phyloP scores from a whole-genome alignment of 441 rosid genomes.

The Sinapis alba region DNA sequence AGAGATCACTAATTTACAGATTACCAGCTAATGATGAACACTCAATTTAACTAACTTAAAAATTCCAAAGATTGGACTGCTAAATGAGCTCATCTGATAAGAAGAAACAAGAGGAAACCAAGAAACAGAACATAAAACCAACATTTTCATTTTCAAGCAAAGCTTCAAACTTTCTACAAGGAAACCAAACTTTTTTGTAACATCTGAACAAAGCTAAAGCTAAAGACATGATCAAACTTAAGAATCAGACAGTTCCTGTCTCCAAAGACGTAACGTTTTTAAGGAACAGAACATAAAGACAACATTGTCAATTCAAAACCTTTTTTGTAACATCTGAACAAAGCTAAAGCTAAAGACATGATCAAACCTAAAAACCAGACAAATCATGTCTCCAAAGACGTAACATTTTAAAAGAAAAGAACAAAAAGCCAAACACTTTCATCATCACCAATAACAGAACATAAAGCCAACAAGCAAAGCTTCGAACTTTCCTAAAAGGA shows the following conservation, averaged over 20 bases:
- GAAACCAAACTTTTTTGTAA: neutral
- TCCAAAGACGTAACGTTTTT: no score
- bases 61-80: constrained; percentile 30
- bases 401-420: neutral
- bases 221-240: constrained; percentile 3
- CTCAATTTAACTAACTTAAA: neutral
- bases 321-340: neutral
- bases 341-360: neutral
- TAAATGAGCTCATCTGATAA: constrained; percentile 34
- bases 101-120: constrained; percentile 30
- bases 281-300: no score
- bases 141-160: neutral
- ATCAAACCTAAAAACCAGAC: neutral
- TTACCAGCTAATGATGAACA: constrained; percentile 12
- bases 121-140: neutral
- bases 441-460: neutral
- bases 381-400: neutral
- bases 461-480: neutral
- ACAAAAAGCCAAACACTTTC: neutral
- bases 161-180: neutral
- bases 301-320: neutral
- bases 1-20: constrained; percentile 31
- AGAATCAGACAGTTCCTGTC: neutral
- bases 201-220: neutral
- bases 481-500: neutral